phyloP scores from a whole-genome alignment of 2,329 filamentous ascomycete genomes.

The Neospermospora avenae region DNA sequence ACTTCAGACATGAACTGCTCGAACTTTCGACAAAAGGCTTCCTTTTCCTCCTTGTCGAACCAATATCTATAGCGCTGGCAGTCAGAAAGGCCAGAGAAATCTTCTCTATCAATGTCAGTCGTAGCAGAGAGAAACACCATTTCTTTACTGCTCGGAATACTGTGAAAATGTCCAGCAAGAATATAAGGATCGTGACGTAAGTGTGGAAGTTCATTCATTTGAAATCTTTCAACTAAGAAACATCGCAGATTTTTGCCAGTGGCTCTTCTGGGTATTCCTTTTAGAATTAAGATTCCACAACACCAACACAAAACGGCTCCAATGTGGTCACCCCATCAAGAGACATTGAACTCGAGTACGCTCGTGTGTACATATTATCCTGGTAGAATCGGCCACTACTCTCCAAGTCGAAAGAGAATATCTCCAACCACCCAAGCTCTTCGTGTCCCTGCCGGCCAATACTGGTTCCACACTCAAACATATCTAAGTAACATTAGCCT shows the following conservation, averaged over 20 bases:
- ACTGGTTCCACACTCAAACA: no score
- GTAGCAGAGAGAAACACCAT: not conserved
- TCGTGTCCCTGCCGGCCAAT: no score
- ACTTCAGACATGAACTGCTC: not conserved
- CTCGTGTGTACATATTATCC: not conserved
- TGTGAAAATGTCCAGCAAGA: no score
- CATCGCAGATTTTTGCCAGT: not conserved
- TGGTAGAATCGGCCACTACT: not conserved
- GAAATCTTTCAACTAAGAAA: no score
- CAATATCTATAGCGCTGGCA: not conserved
- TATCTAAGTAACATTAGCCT: not conserved
- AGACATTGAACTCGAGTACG: not conserved
- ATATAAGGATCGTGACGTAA: no score
- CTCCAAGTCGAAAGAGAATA: constrained; percentile 2
- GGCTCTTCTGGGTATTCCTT: not conserved
- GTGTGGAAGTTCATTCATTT: no score
- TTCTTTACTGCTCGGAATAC: not conserved
- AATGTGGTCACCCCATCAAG: not conserved
- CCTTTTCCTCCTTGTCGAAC: not conserved
- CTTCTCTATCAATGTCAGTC: not conserved
- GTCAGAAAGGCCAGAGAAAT: not conserved
- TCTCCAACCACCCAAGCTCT: no score
- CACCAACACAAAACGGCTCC: not conserved
- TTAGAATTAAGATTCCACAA: not conserved
- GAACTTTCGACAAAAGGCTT: not conserved